Evolutionary conservation across 169 alveolate genomes (phyloP).

Genomic region (Pseudocohnilembus persalinus): DNA sequence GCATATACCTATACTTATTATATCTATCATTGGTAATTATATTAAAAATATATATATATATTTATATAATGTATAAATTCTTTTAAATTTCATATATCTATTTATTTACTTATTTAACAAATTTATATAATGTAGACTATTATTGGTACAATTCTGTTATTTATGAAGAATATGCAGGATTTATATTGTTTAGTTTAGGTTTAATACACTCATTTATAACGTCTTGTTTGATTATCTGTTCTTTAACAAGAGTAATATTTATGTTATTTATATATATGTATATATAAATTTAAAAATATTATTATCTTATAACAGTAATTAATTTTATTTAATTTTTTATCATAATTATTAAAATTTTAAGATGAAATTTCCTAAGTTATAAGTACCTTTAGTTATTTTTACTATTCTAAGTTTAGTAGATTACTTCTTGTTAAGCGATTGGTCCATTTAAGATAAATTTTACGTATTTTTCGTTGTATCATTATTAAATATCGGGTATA

Average conservation of each 20-base stretch:
- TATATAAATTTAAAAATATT: no score
- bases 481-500: background rate
- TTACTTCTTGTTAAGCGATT: background rate
- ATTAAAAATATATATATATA: no score
- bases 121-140: background rate
- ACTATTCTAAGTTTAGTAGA: background rate
- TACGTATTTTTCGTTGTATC: background rate
- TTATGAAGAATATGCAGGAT: slow-evolving; percentile 10
- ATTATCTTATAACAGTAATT: no score
- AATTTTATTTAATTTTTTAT: no score
- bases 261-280: no score
- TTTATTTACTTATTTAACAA: no score
- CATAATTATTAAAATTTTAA: background rate
- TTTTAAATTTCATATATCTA: no score
- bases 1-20: background rate
- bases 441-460: background rate
- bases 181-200: slow-evolving; percentile 9
- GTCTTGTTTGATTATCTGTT: slow-evolving; percentile 17
- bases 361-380: slow-evolving; percentile 23
- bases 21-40: background rate
- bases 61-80: no score
- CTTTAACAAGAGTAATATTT: slow-evolving; percentile 20
- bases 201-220: slow-evolving; percentile 10
- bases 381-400: background rate
- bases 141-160: background rate